These are phyloP conservation scores for Fulvia fulva DNA, from an alignment of 2,329 filamentous ascomycete genomes.

Conservation along the genomic window DNA sequence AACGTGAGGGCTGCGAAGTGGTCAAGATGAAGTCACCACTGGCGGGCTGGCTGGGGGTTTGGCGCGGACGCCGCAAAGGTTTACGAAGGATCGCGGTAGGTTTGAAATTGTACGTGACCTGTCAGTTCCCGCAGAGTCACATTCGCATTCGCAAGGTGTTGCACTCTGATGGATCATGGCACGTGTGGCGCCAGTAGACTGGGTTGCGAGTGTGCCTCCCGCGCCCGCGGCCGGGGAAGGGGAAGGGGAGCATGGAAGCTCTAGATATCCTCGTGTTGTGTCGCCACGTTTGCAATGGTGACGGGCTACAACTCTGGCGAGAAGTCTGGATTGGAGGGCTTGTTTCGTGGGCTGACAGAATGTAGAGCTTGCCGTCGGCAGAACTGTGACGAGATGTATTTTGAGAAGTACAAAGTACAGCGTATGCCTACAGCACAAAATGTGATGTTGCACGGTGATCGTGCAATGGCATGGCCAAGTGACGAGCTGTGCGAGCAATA, in stretches of 20 bases:
- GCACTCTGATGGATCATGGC: background rate
- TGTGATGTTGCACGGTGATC: no score
- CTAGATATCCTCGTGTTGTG: no score
- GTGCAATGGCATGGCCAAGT: no score
- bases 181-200: slow-evolving; percentile 6
- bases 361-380: background rate
- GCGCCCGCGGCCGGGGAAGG: background rate
- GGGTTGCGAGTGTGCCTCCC: background rate
- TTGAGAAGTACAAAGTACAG: background rate
- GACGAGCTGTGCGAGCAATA: no score
- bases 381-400: background rate
- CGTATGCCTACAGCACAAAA: background rate
- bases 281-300: background rate
- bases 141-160: background rate
- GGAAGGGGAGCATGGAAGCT: no score
- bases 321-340: background rate
- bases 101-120: slow-evolving; percentile 10
- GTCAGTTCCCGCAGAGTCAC: background rate
- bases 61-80: background rate
- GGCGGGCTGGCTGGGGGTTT: background rate
- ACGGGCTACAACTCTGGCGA: background rate
- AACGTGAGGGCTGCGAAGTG: background rate
- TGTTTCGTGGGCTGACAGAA: background rate
- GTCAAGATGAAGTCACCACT: slow-evolving; percentile 2
- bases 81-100: background rate